Evolutionary conservation across 768 basidiomycete genomes (phyloP).

Genomic region (Inosperma sp.): DNA sequence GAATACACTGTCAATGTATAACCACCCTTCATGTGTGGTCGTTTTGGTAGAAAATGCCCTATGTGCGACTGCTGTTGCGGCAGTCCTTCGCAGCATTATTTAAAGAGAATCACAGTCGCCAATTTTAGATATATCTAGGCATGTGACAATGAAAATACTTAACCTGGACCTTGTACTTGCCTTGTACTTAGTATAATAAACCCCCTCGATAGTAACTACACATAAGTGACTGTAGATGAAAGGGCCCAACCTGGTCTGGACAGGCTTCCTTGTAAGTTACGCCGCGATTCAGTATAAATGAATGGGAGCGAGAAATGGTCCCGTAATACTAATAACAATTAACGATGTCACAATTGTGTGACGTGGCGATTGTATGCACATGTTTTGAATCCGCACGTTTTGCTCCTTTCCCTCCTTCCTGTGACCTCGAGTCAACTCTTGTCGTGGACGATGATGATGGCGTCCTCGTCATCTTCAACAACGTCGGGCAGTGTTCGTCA

Average conservation of each 20-base stretch:
- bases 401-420: constrained; percentile 2
- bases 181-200: no score
- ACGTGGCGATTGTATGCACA: constrained; percentile 3
- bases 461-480: constrained; percentile 35
- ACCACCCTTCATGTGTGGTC: constrained; percentile 44
- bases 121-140: no score
- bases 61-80: background rate
- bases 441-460: constrained; percentile 30
- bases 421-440: constrained; percentile 10
- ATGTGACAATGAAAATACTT: no score
- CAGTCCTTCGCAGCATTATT: background rate
- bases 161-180: no score
- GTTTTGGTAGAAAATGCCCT: constrained; percentile 14
- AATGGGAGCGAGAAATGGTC: no score
- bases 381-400: background rate
- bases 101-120: no score
- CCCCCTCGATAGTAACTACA: no score
- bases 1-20: constrained; percentile 77
- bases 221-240: no score
- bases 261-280: no score
- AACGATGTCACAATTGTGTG: background rate
- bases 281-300: no score
- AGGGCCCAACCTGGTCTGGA: no score
- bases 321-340: no score
- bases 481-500: constrained; percentile 27